Base-by-base conservation (phyloP, 78 protist genomes). In the Monocercomonoides exilis region DNA sequence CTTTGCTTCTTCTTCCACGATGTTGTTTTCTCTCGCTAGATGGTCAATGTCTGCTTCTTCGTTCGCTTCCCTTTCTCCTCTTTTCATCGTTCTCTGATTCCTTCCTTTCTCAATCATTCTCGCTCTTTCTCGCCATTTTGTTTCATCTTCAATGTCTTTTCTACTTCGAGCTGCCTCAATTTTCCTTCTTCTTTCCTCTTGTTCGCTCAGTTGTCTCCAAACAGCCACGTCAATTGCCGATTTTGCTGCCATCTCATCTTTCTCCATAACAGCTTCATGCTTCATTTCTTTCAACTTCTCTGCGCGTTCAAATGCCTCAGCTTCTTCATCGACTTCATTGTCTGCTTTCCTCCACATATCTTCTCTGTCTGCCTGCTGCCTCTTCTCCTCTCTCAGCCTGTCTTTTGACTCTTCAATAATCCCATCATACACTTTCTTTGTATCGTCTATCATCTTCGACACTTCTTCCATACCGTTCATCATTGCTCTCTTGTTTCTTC, bases 61-160 rank as follows among this genome's bases (percentile, higher is more conserved):
- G n/a, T 63, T 63, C 77, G n/a, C n/a, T 63, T 63, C 77, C n/a
- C n/a, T 63, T 63, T 63, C n/a, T n/a, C n/a, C 77, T 63, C n/a
- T 63, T n/a, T 63, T 63, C n/a, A 33, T n/a, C n/a, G n/a, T 63
- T n/a, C n/a, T 63, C n/a, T 63, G 45, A 33, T 63, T 63, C 32
- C n/a, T 63, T n/a, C n/a, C 77, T 63, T 63, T n/a, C n/a, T 63
- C 77, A n/a, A n/a, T 63, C 32, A 63, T n/a, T 63, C n/a, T 63
- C n/a, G n/a, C 77, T 33, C 77, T 63, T 33, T 33, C n/a, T 63
- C n/a, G 45, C 32, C n/a, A n/a, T 33, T n/a, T 63, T 63, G n/a
- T 63, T 33, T 63, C 77, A 33, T 63, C 77, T 63, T 63, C n/a
- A 33, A 33, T 63, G n/a, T 63, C 77, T 63, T 63, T 63, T 63